phyloP scores from a whole-genome alignment of 768 basidiomycete species.

The Kondoa malvinella region DNA sequence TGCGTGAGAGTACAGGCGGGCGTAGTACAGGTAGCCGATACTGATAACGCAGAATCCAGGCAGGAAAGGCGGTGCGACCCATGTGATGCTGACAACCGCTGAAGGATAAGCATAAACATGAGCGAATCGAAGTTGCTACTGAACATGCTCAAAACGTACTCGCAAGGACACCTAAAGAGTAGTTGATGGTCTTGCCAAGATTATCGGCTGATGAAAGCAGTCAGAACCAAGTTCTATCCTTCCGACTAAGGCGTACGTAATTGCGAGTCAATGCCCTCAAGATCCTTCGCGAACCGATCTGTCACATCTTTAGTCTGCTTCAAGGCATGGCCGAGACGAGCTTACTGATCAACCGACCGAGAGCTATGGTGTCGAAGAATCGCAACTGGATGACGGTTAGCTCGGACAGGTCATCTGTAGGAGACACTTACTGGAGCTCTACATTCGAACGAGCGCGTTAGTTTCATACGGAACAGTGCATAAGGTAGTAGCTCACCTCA shows the following conservation, averaged over 20 bases:
- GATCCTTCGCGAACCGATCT: constrained; percentile 25
- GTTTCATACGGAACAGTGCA: too few species aligned
- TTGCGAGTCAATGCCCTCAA: constrained; percentile 23
- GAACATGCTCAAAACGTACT: too few species aligned
- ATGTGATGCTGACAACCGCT: constrained; percentile 22
- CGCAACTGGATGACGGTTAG: constrained; percentile 15
- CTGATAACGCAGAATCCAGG: constrained; percentile 22
- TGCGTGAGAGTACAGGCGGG: constrained; percentile 30
- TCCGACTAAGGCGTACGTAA: too few species aligned
- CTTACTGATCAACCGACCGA: constrained; percentile 20
- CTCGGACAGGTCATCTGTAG: too few species aligned
- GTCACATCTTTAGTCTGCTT: too few species aligned
- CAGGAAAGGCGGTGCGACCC: constrained; percentile 24
- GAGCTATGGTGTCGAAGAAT: constrained; percentile 27
- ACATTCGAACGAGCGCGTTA: too few species aligned
- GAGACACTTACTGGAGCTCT: not conserved
- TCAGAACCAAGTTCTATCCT: too few species aligned
- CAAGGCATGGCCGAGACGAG: too few species aligned
- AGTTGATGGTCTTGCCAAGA: constrained; percentile 18
- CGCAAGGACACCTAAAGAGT: constrained; percentile 23
- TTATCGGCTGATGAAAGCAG: too few species aligned
- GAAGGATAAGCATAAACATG: too few species aligned
- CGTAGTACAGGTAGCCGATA: constrained; percentile 16
- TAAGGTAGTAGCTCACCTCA: too few species aligned
- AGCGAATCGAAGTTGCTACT: too few species aligned